Evolutionary conservation across 1,139 yeast species (phyloP).

Genomic region (Lodderomyces jiufengensis): DNA sequence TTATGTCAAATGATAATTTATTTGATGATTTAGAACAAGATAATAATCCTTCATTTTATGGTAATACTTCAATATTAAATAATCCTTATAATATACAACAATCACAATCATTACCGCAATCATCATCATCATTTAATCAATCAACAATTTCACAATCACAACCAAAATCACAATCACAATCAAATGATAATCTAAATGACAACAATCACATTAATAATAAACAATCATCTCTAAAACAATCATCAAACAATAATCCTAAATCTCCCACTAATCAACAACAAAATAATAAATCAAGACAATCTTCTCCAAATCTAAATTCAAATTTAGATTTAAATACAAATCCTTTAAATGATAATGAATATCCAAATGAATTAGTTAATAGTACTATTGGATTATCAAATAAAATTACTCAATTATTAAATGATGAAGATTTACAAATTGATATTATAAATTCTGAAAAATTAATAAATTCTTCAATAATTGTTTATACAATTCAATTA

Average conservation of each 20-base stretch:
- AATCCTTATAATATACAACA: conserved; percentile 21
- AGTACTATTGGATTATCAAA: conserved; percentile 40
- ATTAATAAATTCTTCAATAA: conserved; percentile 36
- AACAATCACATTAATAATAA: background rate
- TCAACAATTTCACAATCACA: background rate
- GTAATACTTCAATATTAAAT: conserved; percentile 26
- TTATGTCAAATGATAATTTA: conserved; percentile 17
- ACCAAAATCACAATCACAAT: background rate
- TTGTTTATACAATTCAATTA: conserved; percentile 40
- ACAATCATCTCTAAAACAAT: conserved; percentile 1
- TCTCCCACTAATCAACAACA: conserved; percentile 1
- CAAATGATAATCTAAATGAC: no score
- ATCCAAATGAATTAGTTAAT: conserved; percentile 24
- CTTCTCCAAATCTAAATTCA: no score
- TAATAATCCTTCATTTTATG: conserved; percentile 47
- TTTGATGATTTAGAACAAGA: conserved; percentile 46
- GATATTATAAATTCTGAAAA: conserved; percentile 36
- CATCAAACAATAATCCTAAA: conserved; percentile 3
- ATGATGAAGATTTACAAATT: conserved; percentile 26
- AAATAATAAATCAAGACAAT: conserved; percentile 1
- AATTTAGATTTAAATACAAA: no score
- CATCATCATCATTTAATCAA: no score
- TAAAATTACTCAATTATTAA: conserved; percentile 28
- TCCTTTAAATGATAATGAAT: conserved; percentile 5
- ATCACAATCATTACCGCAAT: conserved; percentile 1